phyloP scores from a whole-genome alignment of 2,329 filamentous ascomycete genomes.

The Fusarium chuoi region DNA sequence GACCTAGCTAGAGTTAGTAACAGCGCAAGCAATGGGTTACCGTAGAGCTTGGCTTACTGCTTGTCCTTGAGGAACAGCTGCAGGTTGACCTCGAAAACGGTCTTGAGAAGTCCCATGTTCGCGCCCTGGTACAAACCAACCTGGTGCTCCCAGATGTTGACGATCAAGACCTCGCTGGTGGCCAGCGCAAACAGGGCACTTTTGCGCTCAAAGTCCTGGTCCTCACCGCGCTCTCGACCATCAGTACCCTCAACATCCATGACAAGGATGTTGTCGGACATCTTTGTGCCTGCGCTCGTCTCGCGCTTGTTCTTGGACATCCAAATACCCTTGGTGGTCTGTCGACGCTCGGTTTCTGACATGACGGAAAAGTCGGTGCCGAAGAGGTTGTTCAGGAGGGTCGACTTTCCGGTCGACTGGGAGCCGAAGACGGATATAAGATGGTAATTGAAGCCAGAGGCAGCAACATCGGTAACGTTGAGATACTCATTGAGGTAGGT shows the following conservation, averaged over 20 bases:
- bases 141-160: conserved; percentile 99
- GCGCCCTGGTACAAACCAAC: conserved; percentile 97
- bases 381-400: conserved; percentile 94
- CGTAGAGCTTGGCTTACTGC: conserved; percentile 67
- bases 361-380: conserved; percentile 97
- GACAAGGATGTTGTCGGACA: conserved; percentile 98
- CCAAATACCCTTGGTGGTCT: conserved; percentile 99
- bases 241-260: conserved; percentile 99
- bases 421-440: conserved; percentile 99
- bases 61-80: conserved; percentile 97
- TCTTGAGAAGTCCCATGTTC: conserved; percentile 98
- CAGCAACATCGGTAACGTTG: conserved; percentile 79
- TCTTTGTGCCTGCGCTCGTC: conserved; percentile 63
- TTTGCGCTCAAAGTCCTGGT: conserved; percentile 99
- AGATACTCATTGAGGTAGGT: conserved; percentile 84
- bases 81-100: conserved; percentile 98
- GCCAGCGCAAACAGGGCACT: conserved; percentile 96
- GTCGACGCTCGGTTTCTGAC: conserved; percentile 91
- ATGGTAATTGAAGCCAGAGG: conserved; percentile 98
- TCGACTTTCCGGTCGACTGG: conserved; percentile 98
- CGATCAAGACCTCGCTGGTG: conserved; percentile 96
- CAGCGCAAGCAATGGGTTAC: not conserved
- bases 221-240: conserved; percentile 93
- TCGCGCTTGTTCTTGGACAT: conserved; percentile 94
- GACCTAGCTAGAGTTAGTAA: conserved; percentile 64